Conservation (phyloP, 2,329 filamentous ascomycete species). For the Trichoderma brevicompactum region DNA sequence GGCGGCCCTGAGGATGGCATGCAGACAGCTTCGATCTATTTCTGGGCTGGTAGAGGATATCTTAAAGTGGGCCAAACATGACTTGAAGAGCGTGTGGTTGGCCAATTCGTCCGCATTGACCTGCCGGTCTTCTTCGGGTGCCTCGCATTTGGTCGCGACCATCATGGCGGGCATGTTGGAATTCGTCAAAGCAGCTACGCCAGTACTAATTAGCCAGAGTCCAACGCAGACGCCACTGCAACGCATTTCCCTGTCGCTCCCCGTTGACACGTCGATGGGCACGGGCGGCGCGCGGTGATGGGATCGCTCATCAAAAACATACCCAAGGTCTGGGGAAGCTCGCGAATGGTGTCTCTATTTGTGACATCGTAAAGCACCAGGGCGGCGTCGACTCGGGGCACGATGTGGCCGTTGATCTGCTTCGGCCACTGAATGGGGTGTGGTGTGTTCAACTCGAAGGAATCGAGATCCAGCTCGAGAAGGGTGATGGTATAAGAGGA, state of each 20-base stretch:
- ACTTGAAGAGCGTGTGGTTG: constrained; percentile 65
- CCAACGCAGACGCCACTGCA: neutral
- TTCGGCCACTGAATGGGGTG: constrained; percentile 69
- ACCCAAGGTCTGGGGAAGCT: constrained; percentile 79
- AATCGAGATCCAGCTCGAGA: constrained; percentile 68
- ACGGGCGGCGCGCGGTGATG: neutral
- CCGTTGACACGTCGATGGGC: neutral
- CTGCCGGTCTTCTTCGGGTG: constrained; percentile 69
- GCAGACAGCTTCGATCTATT: constrained; percentile 75
- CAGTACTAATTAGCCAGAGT: constrained; percentile 7
- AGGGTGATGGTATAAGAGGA: constrained; percentile 62
- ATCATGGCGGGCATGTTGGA: constrained; percentile 76
- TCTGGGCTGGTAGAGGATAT: constrained; percentile 72
- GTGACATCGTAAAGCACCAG: constrained; percentile 88
- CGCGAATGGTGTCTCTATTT: constrained; percentile 73
- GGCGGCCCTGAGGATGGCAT: constrained; percentile 73
- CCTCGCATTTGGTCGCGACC: constrained; percentile 89
- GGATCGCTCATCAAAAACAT: constrained; percentile 34
- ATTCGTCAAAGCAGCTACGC: constrained; percentile 71
- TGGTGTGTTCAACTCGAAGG: constrained; percentile 62
- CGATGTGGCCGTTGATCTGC: constrained; percentile 69
- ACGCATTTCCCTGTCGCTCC: neutral
- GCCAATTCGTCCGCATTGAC: constrained; percentile 70
- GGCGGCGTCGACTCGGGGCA: constrained; percentile 80
- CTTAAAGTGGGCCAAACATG: constrained; percentile 73